A percentile compares a stretch with the other conserved stretches of the same genome.
phyloP scores from a whole-genome alignment of 805 yeast species.

The Isabelozyma pseudorhagii region DNA sequence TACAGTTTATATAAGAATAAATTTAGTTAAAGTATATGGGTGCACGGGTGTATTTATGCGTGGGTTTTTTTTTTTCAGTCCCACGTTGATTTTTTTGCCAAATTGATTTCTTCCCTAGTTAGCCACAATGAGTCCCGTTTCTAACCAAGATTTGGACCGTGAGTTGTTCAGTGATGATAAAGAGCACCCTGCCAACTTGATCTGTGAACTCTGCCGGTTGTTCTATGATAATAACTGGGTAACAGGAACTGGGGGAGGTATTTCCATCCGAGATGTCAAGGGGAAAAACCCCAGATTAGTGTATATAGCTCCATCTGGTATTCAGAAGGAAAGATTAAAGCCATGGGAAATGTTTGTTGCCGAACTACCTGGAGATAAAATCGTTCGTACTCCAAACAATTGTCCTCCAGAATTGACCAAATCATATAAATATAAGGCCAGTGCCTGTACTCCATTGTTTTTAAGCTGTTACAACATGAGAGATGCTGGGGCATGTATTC shows the following conservation, averaged over 20 bases:
- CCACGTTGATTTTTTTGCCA: not conserved
- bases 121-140: no score
- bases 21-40: not conserved
- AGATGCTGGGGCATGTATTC: slow-evolving; percentile 88
- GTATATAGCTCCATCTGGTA: slow-evolving; percentile 92
- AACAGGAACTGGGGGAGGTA: slow-evolving; percentile 96
- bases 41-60: not conserved
- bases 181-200: slow-evolving; percentile 77
- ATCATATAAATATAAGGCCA: slow-evolving; percentile 63
- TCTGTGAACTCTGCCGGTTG: slow-evolving; percentile 73
- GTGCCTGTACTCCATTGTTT: slow-evolving; percentile 91
- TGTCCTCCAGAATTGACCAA: slow-evolving; percentile 35
- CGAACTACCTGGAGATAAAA: slow-evolving; percentile 49
- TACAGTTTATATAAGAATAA: not conserved
- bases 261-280: slow-evolving; percentile 61
- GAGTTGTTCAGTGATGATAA: slow-evolving; percentile 37
- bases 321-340: slow-evolving; percentile 83
- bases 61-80: not conserved
- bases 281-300: slow-evolving; percentile 45
- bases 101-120: no score
- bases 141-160: not conserved
- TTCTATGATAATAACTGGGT: slow-evolving; percentile 88
- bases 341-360: slow-evolving; percentile 82
- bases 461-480: slow-evolving; percentile 65
- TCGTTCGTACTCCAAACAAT: slow-evolving; percentile 56